These are phyloP conservation scores for Lepidium sativum DNA, from an alignment of 345 rosid genomes.

Conservation along the genomic window DNA sequence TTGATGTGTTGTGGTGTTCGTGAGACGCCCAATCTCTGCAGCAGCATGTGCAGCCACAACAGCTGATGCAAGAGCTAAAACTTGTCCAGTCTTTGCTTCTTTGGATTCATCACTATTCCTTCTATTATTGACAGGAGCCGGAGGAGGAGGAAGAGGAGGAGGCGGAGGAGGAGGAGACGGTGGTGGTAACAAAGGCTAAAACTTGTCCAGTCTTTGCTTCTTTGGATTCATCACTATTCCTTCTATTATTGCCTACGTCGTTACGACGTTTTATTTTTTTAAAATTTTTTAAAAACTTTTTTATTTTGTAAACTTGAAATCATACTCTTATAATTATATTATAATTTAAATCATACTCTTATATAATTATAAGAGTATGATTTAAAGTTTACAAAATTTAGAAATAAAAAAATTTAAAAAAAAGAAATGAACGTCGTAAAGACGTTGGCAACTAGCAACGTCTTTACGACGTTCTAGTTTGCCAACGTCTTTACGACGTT, in stretches of 20 bases:
- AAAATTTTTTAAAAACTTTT: no score
- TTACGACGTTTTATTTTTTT: no score
- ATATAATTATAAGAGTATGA: no score
- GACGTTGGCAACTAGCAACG: no score
- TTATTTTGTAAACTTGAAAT: no score
- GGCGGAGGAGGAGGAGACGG: constrained; percentile 22
- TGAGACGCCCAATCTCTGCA: constrained; percentile 23
- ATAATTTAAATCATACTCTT: no score
- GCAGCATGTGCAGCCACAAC: constrained; percentile 28
- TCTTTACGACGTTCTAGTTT: no score
- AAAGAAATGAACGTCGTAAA: no score
- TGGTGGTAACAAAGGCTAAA: constrained; percentile 20
- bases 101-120: neutral
- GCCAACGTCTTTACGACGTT: no score
- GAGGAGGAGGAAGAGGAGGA: constrained; percentile 9
- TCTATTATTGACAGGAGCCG: neutral
- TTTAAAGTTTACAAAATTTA: no score
- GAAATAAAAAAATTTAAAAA: no score
- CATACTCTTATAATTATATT: no score
- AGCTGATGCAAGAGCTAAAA: constrained; percentile 22
- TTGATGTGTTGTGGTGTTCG: neutral
- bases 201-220: constrained; percentile 23
- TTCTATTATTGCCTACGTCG: neutral
- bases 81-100: constrained; percentile 22
- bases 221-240: neutral